These are phyloP conservation scores for Oxalis stricta DNA, from an alignment of 441 rosid genomes.

Conservation along the genomic window DNA sequence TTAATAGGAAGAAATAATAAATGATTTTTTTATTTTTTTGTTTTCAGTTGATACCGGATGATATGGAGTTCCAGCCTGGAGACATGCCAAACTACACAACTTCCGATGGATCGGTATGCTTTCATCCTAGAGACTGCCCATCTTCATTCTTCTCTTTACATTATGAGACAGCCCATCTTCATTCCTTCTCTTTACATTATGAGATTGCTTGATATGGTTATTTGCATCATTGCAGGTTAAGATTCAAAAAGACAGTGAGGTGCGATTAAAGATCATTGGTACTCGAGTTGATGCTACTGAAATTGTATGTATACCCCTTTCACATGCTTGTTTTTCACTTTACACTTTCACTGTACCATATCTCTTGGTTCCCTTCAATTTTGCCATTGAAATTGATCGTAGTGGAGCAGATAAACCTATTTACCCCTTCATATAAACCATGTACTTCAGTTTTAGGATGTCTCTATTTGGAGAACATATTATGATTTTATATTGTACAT, in stretches of 20 bases:
- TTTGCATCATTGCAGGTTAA: constrained; percentile 41
- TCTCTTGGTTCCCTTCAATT: too few species aligned
- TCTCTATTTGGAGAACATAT: not conserved
- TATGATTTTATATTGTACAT: not conserved
- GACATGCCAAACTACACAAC: constrained; percentile 86
- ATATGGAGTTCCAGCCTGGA: constrained; percentile 91
- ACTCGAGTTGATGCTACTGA: constrained; percentile 91
- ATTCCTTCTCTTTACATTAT: not conserved
- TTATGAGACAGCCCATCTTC: too few species aligned
- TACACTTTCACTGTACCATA: too few species aligned
- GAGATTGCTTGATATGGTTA: constrained; percentile 6
- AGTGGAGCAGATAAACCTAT: too few species aligned
- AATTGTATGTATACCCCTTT: constrained; percentile 46
- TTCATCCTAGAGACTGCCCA: not conserved
- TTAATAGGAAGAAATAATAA: not conserved
- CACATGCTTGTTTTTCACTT: not conserved
- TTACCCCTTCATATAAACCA: too few species aligned
- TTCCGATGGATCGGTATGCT: constrained; percentile 76
- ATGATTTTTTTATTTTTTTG: not conserved
- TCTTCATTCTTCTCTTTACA: not conserved
- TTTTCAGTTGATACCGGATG: constrained; percentile 82
- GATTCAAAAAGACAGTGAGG: constrained; percentile 90
- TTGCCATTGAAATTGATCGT: too few species aligned
- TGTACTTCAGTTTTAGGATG: too few species aligned
- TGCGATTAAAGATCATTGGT: constrained; percentile 83